A percentile compares a stretch with the other conserved stretches of the same genome.
Conservation (phyloP, 2,329 filamentous ascomycete species). For the Calonectria pauciramosa region DNA sequence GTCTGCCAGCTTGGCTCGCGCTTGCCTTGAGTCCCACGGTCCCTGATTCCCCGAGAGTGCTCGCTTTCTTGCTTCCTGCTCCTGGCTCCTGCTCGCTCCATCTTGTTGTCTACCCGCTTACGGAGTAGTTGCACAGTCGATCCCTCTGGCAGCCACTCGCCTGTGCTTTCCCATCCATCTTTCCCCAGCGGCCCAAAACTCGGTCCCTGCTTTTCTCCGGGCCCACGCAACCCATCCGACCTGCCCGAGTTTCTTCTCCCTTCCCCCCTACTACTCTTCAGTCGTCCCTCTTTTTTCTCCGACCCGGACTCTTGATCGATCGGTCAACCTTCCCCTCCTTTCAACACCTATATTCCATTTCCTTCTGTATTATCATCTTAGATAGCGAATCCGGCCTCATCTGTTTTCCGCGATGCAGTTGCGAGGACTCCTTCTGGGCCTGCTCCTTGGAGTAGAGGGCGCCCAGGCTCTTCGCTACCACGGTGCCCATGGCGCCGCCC, state of each 20-base stretch:
- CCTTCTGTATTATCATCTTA: conserved; percentile 16
- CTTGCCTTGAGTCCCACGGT: not conserved
- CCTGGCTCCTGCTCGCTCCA: not conserved
- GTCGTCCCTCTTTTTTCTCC: conserved; percentile 22
- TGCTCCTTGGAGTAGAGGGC: conserved; percentile 43
- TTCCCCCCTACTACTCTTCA: conserved; percentile 19
- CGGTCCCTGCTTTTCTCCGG: conserved; percentile 35
- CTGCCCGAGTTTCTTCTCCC: conserved; percentile 29
- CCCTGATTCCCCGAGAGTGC: not conserved
- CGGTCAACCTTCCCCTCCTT: conserved; percentile 20
- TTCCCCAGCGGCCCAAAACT: conserved; percentile 21
- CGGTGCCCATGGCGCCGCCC: not conserved
- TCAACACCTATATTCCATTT: not conserved
- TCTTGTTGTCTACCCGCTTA: not conserved
- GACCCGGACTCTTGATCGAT: conserved; percentile 31
- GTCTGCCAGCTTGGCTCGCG: conserved; percentile 2
- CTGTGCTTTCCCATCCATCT: not conserved
- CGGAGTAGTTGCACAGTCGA: conserved; percentile 7
- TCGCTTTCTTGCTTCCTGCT: not conserved
- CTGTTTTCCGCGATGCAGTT: conserved; percentile 41
- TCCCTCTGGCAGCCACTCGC: not conserved
- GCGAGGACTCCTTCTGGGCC: conserved; percentile 40
- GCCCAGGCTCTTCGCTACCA: conserved; percentile 29
- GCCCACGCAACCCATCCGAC: conserved; percentile 32
- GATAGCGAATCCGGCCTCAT: conserved; percentile 13